Base-by-base conservation (phyloP, 768 basidiomycete genomes). In the Pleurotus giganteus region DNA sequence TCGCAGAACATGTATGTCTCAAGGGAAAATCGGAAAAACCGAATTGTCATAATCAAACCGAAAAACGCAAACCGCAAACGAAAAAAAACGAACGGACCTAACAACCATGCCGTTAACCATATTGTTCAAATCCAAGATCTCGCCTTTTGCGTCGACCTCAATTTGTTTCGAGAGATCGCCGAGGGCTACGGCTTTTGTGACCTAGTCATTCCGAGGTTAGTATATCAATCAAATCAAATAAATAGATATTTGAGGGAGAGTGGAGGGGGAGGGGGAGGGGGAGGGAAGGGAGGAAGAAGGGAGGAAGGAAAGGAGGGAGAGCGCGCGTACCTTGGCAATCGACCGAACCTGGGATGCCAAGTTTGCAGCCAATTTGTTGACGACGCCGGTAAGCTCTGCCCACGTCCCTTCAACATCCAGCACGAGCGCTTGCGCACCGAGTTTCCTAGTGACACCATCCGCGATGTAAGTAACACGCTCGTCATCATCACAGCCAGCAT, bases 171-270 rank as follows among this genome's bases (percentile, higher is more conserved):
- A 86, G 62, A 93, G 72, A 70, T 98, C 94, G 21, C 94, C 94
- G 47, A 88, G 72, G 0, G 93, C 94, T 66, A 97, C 94, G 5
- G 94, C 95, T 72, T 91, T 94, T n/a, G 94, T 96, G 58, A 98
- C 95, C 57, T 32, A 32, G n/a, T n/a, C n/a, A n/a, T 13, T 17
- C 36, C n/a, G 13, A n/a, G 23, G 39, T 15, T 17, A 4, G 23
- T 17, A 41, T 41, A 21, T 17, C 12, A 4, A 41, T 17, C 6
- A 7, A 5, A 41, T 41, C 17, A 41, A 41, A 8, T 15, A 7
- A 4, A 41, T 17, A 41, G n/a, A 21, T 17, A 41, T 15, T 8
- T n/a, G n/a, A n/a, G n/a, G n/a, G n/a, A n/a, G 21, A 23, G 24
- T n/a, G 13, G 11, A 9, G 13, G n/a, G 12, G 12, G 23, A 13